Base-by-base conservation (phyloP, 176 grass and related monocot species). In the Metroxylon sagu region DNA sequence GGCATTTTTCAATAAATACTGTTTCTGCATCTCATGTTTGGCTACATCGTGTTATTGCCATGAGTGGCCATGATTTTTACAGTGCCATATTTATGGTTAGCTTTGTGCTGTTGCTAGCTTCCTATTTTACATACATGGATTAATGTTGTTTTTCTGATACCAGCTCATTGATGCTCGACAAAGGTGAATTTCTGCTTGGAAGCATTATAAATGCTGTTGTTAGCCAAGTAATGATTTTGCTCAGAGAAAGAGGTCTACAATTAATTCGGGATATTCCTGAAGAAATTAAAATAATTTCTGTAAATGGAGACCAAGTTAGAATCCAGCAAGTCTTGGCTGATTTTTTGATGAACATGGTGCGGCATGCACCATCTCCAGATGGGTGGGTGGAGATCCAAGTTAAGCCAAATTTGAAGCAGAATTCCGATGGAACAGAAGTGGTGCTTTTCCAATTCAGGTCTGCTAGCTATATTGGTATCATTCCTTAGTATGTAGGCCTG, bases 251-350 rank as follows among this genome's bases (percentile, higher is more conserved):
- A 70, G 87, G 80, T 50, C 67, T 97, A 61, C 81, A 97, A 75
- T 74, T 97, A 71, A 92, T 98, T 61, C 81, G 93, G 65, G 84
- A 98, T 74, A 92, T 98, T 70, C 93, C 93, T 73, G 93, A 92
- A 61, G 87, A 98, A 85, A 85, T 92, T 56, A 98, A 92, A 81
- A 78, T 76, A 29, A 65, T 80, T 16, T 81, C 63, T 53, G 81
- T 70, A 25, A 92, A 79, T 73, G 93, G 93, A 65, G 93, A 98
- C 48, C 87, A 98, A 75, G 85, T 66, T 63, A 88, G 93, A 80
- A 88, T 98, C 64, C 93, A 98, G 54, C 93, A 98, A 80, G 87
- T 98, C 25, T 67, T 98, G 54, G 83, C 87, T 74, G 93, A 92
- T 29, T 88, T 92, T 74, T 76, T 98, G 78, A 65, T 92, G 70